Evolutionary conservation across 106 monocot species (phyloP).

Genomic region (Allium cepa): DNA sequence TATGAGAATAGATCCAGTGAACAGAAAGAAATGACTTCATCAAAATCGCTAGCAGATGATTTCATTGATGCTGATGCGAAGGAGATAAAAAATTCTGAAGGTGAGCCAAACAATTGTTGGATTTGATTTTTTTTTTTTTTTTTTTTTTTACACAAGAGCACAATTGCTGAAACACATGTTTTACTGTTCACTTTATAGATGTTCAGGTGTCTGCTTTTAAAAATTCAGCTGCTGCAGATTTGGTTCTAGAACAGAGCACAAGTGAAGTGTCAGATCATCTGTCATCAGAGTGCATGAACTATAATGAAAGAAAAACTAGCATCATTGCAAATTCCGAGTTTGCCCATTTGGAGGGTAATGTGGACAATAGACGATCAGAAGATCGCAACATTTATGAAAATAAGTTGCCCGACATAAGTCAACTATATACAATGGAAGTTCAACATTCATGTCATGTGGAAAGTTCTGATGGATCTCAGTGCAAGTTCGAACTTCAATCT

Average conservation of each 20-base stretch:
- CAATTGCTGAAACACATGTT: neutral
- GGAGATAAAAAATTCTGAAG: neutral
- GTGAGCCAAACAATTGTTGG: too few relatives aligned
- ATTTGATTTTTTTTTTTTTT: too few relatives aligned
- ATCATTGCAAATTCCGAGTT: neutral
- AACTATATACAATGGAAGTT: neutral
- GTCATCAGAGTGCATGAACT: neutral
- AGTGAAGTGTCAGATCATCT: neutral
- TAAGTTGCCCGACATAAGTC: neutral
- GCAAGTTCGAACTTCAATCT: neutral
- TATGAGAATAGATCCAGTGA: neutral
- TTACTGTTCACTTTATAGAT: neutral
- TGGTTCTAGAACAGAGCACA: constrained; percentile 4
- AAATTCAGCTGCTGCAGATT: neutral
- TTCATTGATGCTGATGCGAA: neutral
- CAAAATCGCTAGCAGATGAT: neutral
- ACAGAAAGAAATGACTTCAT: neutral
- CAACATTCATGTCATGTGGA: constrained; percentile 6
- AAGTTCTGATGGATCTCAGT: neutral
- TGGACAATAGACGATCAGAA: neutral
- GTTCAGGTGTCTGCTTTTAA: constrained; percentile 4
- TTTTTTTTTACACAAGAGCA: neutral
- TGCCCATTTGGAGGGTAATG: neutral
- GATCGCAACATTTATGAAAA: neutral
- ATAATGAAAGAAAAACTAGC: neutral